Base-by-base conservation (phyloP, 73 alveolate species). In the Paramecium primaurelia region DNA sequence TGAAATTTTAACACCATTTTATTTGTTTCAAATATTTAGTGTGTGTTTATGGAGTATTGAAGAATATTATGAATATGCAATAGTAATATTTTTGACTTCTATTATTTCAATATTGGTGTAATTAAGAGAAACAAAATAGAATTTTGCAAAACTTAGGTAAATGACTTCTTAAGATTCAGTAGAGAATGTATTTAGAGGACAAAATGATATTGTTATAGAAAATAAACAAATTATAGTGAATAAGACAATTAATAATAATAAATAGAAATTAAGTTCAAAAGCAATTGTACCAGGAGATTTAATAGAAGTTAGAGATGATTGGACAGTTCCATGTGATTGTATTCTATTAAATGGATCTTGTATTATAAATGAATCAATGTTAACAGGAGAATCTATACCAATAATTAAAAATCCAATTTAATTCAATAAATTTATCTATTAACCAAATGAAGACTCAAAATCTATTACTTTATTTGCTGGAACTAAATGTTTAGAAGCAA, bases 221-320 rank as follows among this genome's bases (percentile, higher is more conserved):
- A 40, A 45, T 45, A n/a, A 80, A 18, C 18, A 47, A 1, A 25
- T 32, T 25, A 22, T 42, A 28, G 47, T 59, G 28, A 16, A 71
- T 16, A 42, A 44, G 5, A 42, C 92, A 36, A 28, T 64, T 0
- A 34, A 3, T 49, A 54, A 64, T 37, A 84, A 38, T 64, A 85
- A 32, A 68, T 86, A 14, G 59, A 68, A 38, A 92, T 94, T 45
- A 86, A 90, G 84, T 58, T 92, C 97, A 45, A 25, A 77, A 12
- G 97, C 96, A 26, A 95, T 98, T 1, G 99, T 98, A 37, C 99
- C 99, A 22, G 99, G 99, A 0, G 99, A 98, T 94, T 88, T 98
- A 28, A 95, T 97, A 71, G 98, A 96, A 80, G 80, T 98, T 8
- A 97, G 96, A 16, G 98, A 93, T 26, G 95, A 93, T 34, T 92